Evolutionary conservation across 2,329 filamentous ascomycete species (phyloP), one percentile per base, ranked within the genome.

Genomic region (Ceratocystis cubensis): DNA sequence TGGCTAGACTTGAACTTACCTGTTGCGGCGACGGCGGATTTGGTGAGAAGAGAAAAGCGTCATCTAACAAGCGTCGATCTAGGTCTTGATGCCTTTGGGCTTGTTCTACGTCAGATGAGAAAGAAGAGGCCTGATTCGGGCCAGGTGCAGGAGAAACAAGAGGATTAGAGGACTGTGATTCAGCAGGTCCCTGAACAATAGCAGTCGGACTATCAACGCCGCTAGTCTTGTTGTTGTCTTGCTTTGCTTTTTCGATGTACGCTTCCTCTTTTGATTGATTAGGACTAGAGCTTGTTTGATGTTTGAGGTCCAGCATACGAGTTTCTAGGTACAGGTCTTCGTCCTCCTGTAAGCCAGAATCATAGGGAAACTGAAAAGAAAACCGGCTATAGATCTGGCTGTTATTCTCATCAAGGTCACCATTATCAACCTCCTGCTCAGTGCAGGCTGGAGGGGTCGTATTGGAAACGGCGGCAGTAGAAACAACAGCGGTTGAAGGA

Each of bases 1-100:
- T 37, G 2, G 56, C 10, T 41, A 15, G 10, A 15, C 37, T 41
- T 41, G 37, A 15, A 59, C 56, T 59, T 59, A 59, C 56, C 56
- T 37, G 56, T 59, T 59, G 56, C 28, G 33, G 17, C 56, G 56
- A 59, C 33, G 56, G 56, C 28, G 10, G 56, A 37, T 59, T 37
- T 33, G 56, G 33, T 5, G 56, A 59, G 56, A 59, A 33, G 37
- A 59, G 25, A 41, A 41, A 41, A 37, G 25, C 56, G 20, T 20
- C 25, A 25, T 10, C 20, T 8, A 59, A 25, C 56, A 30, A 30
- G 56, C 56, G 28, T 37, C n/a, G 56, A n/a, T 59, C 56, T 37
- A 13, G 56, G 15, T 59, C 28, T 20, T 41, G 37, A 41, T 41
- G 37, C 37, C 37, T 41, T 15, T 59, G 20, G 48, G 22, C 48